A percentile compares a stretch with the other conserved stretches of the same genome.
phyloP scores from a whole-genome alignment of 768 basidiomycete species.

The Rhizopogon vesiculosus region DNA sequence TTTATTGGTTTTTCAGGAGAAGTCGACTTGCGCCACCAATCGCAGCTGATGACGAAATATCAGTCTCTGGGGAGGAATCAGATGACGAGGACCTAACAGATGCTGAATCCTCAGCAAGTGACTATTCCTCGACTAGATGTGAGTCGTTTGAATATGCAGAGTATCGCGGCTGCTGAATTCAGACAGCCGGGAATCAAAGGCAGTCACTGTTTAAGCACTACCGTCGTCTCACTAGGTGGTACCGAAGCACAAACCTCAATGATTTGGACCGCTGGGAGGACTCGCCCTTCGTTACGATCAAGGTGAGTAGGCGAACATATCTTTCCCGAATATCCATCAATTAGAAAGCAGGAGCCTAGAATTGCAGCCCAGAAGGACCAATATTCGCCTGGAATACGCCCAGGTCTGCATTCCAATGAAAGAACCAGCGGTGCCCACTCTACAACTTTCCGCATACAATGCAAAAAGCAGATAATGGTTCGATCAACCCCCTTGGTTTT shows the following conservation, averaged over 20 bases:
- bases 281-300: constrained; percentile 40
- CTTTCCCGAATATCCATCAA: neutral
- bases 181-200: constrained; percentile 11
- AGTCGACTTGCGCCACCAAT: constrained; percentile 44
- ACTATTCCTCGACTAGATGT: constrained; percentile 37
- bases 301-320: constrained; percentile 29
- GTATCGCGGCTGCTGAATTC: constrained; percentile 8
- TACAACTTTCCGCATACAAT: neutral
- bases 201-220: constrained; percentile 40
- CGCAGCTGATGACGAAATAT: constrained; percentile 35
- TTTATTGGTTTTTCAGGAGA: constrained; percentile 30
- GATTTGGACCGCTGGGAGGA: constrained; percentile 41
- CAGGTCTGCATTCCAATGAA: neutral
- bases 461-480: constrained; percentile 27
- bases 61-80: constrained; percentile 72
- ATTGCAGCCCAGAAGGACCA: neutral
- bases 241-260: constrained; percentile 29
- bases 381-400: neutral
- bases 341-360: neutral
- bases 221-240: constrained; percentile 44
- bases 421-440: neutral
- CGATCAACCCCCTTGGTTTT: constrained; percentile 55
- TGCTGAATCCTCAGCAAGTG: constrained; percentile 30
- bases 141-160: neutral
- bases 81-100: constrained; percentile 71